Evolutionary conservation across 169 alveolate genomes (phyloP).

Genomic region (Cryptosporidium andersoni): DNA sequence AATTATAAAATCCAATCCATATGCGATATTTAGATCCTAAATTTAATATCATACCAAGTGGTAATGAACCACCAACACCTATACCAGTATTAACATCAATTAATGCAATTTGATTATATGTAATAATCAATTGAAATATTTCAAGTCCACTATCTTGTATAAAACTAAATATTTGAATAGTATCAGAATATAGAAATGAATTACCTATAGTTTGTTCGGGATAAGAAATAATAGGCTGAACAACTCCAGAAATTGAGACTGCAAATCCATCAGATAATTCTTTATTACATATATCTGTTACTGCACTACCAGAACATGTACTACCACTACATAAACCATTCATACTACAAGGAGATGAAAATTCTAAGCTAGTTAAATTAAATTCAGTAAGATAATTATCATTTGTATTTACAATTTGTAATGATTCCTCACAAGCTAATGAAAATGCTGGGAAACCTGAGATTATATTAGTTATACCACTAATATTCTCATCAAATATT

Average conservation of each 20-base stretch:
- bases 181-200: slow-evolving; percentile 8
- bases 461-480: slow-evolving; percentile 16
- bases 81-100: neutral
- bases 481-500: slow-evolving; percentile 4
- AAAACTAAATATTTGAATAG: slow-evolving; percentile 46
- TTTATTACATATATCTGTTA: neutral
- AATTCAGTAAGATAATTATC: too few relatives aligned
- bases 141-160: slow-evolving; percentile 31
- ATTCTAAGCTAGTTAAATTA: slow-evolving; percentile 6
- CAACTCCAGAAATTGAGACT: slow-evolving; percentile 32
- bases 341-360: slow-evolving; percentile 41
- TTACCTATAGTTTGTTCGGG: slow-evolving; percentile 31
- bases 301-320: neutral
- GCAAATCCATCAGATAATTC: slow-evolving; percentile 38
- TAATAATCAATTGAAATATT: slow-evolving; percentile 21
- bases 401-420: neutral
- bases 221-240: slow-evolving; percentile 14
- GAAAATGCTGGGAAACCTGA: slow-evolving; percentile 30
- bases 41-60: slow-evolving; percentile 13
- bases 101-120: slow-evolving; percentile 21
- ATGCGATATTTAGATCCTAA: slow-evolving; percentile 39
- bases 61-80: slow-evolving; percentile 38
- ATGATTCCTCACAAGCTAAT: neutral
- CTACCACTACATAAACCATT: neutral
- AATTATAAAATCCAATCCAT: slow-evolving; percentile 20